Evolutionary conservation across 495 filamentous ascomycete species (phyloP).

Genomic region (Paragyromitra xinjiangensis): DNA sequence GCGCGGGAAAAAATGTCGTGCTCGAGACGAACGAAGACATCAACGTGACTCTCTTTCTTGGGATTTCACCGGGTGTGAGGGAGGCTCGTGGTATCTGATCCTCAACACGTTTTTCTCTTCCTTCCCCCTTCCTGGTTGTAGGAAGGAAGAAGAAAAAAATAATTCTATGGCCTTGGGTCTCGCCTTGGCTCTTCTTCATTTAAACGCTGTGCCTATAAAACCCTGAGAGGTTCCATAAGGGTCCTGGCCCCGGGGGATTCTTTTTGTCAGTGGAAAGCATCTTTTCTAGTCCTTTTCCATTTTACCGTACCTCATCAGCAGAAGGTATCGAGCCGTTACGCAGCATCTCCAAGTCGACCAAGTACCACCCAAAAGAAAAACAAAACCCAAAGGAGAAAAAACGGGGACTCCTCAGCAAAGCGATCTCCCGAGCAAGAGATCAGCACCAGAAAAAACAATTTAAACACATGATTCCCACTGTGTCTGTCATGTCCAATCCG

Average conservation of each 20-base stretch:
- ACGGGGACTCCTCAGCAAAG: not conserved
- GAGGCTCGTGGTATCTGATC: conserved; percentile 13
- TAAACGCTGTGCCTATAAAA: conserved; percentile 28
- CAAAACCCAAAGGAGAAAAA: conserved; percentile 11
- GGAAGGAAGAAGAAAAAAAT: not conserved
- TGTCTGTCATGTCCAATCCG: conserved; percentile 35
- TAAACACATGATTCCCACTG: conserved; percentile 35
- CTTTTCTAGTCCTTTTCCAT: conserved; percentile 6
- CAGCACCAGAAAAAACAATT: not conserved
- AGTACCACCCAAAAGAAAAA: not conserved
- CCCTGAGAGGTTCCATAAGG: not conserved
- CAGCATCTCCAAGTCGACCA: not conserved
- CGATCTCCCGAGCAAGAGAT: conserved; percentile 7
- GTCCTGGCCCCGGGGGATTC: not conserved
- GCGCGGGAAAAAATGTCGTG: conserved; percentile 4
- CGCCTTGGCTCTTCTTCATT: conserved; percentile 9
- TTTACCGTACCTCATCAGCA: conserved; percentile 1
- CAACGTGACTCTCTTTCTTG: not conserved
- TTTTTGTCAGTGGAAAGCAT: not conserved
- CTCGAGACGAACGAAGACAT: not conserved
- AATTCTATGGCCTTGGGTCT: conserved; percentile 10
- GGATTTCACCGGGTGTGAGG: not conserved
- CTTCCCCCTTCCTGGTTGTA: not conserved
- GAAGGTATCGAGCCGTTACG: not conserved
- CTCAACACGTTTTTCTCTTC: conserved; percentile 5